Conservation (phyloP, 2,329 filamentous ascomycete genomes). For the Scorias spongiosa region DNA sequence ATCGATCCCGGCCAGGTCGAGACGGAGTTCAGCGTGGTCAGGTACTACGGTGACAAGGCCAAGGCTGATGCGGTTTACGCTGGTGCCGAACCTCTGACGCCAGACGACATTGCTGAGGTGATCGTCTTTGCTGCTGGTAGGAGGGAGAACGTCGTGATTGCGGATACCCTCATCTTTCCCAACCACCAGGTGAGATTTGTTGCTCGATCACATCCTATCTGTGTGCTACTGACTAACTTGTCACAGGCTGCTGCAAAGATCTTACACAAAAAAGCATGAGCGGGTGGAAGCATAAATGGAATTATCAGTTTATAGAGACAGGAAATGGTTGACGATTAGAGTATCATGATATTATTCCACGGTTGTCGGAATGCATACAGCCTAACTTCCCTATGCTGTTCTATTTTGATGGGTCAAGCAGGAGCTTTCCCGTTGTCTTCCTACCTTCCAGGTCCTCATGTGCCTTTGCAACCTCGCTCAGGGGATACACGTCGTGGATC, state of each 20-base stretch:
- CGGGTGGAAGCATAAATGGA: conserved; percentile 1
- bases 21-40: conserved; percentile 80
- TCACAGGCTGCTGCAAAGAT: conserved; percentile 28
- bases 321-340: conserved; percentile 1
- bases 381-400: background rate
- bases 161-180: conserved; percentile 74
- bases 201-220: background rate
- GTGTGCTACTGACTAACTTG: too few relatives aligned
- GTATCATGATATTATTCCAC: background rate
- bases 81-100: conserved; percentile 70
- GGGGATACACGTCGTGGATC: conserved; percentile 62
- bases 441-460: conserved; percentile 68
- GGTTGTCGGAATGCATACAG: background rate
- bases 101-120: conserved; percentile 81
- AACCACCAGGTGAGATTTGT: conserved; percentile 63
- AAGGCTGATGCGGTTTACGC: conserved; percentile 86
- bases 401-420: conserved; percentile 44
- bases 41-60: conserved; percentile 74
- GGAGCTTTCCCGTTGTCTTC: conserved; percentile 69
- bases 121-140: conserved; percentile 74
- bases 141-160: conserved; percentile 79
- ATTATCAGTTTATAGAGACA: background rate
- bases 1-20: conserved; percentile 88
- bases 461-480: conserved; percentile 56
- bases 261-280: conserved; percentile 26